phyloP scores from a whole-genome alignment of 192 early-diverging fungal genomes.

The Coemansia aciculifera region DNA sequence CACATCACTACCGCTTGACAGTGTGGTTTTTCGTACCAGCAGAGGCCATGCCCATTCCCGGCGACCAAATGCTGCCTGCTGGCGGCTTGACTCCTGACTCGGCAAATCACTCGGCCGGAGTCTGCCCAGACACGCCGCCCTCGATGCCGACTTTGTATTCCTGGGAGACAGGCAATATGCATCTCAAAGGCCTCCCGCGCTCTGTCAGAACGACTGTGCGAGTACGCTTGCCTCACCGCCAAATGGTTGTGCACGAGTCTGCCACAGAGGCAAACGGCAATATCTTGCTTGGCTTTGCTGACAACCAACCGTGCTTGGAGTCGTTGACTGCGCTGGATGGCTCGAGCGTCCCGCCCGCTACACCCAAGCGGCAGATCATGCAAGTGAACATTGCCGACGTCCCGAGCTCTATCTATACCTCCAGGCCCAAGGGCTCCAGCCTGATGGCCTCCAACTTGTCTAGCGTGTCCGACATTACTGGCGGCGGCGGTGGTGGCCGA shows the following conservation, averaged over 20 bases:
- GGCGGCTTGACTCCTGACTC: not conserved
- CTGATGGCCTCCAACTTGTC: slow-evolving; percentile 6
- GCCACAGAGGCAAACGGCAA: not conserved
- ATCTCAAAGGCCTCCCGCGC: slow-evolving; percentile 20
- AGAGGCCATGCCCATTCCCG: not conserved
- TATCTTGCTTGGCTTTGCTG: slow-evolving; percentile 5
- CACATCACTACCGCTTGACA: slow-evolving; percentile 11
- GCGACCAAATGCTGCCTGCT: not conserved
- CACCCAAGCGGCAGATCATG: slow-evolving; percentile 7
- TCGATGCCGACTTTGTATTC: slow-evolving; percentile 2
- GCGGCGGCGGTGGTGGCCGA: not conserved
- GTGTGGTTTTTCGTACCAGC: slow-evolving; percentile 20
- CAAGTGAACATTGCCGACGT: slow-evolving; percentile 5
- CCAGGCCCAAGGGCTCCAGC: not conserved
- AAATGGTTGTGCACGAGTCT: slow-evolving; percentile 8
- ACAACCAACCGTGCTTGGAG: not conserved
- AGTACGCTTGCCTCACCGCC: slow-evolving; percentile 26
- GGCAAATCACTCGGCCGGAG: not conserved
- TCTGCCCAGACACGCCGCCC: slow-evolving; percentile 5
- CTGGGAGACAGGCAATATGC: slow-evolving; percentile 16
- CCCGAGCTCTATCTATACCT: not conserved
- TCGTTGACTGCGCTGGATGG: not conserved
- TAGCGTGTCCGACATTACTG: not conserved
- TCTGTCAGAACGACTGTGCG: slow-evolving; percentile 18
- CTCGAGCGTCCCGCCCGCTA: not conserved